Evolutionary conservation across 768 basidiomycete species (phyloP), one percentile per base, ranked within the genome.

Genomic region (Leccinum imitatum): DNA sequence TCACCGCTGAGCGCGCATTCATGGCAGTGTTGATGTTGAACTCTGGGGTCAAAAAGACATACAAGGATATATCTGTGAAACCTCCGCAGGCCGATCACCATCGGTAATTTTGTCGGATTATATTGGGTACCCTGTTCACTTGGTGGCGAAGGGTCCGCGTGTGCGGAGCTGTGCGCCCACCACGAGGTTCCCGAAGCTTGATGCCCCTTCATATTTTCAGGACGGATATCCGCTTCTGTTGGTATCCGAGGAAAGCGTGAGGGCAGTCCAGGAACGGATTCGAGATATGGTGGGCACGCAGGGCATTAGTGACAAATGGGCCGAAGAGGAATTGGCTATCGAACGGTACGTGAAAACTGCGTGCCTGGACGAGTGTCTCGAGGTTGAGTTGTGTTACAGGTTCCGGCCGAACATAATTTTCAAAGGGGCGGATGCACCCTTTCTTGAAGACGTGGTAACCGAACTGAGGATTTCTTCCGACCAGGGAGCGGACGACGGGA

Each of bases 401-500:
- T 93, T 91, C 76, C 76, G 90, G 53, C 90, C 90, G 0, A 93
- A 92, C 67, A 85, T 93, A 54, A 81, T 91, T 7, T 70, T 91
- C 64, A 75, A 75, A 56, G 90, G 90, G 17, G 76, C 78, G 2
- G 87, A 82, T 2, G 80, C 79, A 4, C 82, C 90, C 5, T 93
- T 90, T 69, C 80, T 83, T 10, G 90, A 93, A 69, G 90, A 93
- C 64, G 70, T 77, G 39, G 85, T 88, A 82, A 81, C 84, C 59
- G 84, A 85, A 69, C 80, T 91, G 41, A 64, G 71, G 4, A 79
- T 90, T 65, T 80, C 81, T 31, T 74, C 80, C 8, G 65, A 63
- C 13, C 56, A 44, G 53, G 67, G 71, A 53, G 66, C 67, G 10
- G 33, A 19, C 10, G 61, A 66, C 1, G 58, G 47, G 25, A 61